Conservation (phyloP, 371 early-diverging fungal genomes). For the Mucor circinelloides region DNA sequence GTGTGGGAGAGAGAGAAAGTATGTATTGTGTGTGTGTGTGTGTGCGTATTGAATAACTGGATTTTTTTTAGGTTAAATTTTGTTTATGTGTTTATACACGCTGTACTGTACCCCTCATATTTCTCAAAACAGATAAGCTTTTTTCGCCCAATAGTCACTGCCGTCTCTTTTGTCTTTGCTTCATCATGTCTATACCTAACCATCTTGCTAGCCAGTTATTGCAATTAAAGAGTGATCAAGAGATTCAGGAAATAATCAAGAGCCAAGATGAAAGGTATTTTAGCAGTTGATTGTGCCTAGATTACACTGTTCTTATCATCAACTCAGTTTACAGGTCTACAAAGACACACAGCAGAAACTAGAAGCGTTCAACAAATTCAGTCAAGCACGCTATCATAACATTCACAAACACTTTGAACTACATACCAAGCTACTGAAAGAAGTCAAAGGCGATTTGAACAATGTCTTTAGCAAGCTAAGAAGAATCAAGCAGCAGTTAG, state of each 20-base stretch:
- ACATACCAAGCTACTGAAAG: slow-evolving; percentile 41
- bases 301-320: too few species aligned
- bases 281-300: neutral
- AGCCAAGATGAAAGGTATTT: slow-evolving; percentile 29
- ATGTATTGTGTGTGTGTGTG: neutral
- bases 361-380: slow-evolving; percentile 51
- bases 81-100: neutral
- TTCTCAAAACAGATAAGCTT: neutral
- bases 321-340: slow-evolving; percentile 32
- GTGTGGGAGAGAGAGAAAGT: too few species aligned
- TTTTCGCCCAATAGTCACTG: neutral
- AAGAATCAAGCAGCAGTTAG: slow-evolving; percentile 38
- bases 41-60: neutral
- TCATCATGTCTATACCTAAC: slow-evolving; percentile 14
- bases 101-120: slow-evolving; percentile 3
- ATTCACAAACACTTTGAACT: slow-evolving; percentile 46
- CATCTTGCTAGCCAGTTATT: slow-evolving; percentile 22
- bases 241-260: slow-evolving; percentile 11
- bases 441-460: slow-evolving; percentile 46
- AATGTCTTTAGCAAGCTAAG: slow-evolving; percentile 42
- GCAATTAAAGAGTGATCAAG: slow-evolving; percentile 22
- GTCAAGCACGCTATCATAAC: slow-evolving; percentile 47
- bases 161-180: neutral
- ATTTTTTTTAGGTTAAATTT: neutral
- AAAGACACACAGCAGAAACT: slow-evolving; percentile 33